These are phyloP conservation scores for Euphorbia corollata DNA, from an alignment of 441 rosid species.

Conservation along the genomic window DNA sequence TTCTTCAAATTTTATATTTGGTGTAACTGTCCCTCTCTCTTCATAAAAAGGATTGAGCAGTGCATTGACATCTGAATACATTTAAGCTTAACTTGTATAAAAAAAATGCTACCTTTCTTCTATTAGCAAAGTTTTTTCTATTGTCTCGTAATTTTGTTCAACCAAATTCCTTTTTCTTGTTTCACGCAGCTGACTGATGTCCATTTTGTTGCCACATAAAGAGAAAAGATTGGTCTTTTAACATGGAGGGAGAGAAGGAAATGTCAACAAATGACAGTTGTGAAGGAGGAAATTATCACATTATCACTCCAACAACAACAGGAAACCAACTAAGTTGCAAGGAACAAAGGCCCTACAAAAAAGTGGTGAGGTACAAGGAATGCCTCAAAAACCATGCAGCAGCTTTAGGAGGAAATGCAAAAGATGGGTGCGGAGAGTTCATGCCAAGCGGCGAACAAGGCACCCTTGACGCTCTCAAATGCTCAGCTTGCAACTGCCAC, in stretches of 20 bases:
- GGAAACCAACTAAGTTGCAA: background rate
- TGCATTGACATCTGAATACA: background rate
- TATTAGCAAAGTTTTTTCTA: background rate
- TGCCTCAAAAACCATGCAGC: conserved; percentile 84
- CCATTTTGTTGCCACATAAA: background rate
- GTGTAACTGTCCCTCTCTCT: conserved; percentile 11
- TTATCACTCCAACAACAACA: conserved; percentile 18
- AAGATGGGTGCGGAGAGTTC: conserved; percentile 86
- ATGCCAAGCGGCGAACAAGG: conserved; percentile 79
- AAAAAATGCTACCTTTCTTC: conserved; percentile 17
- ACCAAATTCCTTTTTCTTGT: background rate
- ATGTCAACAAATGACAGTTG: conserved; percentile 15
- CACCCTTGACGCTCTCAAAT: conserved; percentile 52
- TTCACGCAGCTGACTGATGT: too few species aligned
- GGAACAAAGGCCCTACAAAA: conserved; percentile 8
- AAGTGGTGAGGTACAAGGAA: conserved; percentile 47
- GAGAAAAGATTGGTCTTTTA: background rate
- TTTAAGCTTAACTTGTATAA: background rate
- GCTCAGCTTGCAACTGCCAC: conserved; percentile 83
- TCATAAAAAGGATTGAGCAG: conserved; percentile 7
- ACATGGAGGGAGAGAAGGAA: conserved; percentile 16
- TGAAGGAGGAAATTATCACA: conserved; percentile 12
- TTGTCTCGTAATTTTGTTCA: background rate
- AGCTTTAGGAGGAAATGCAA: conserved; percentile 53
- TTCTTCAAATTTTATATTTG: background rate